Percentiles rank a stretch among this genome's conserved stretches.
phyloP scores from a whole-genome alignment of 2,329 filamentous ascomycete genomes.

The Elsinoe australis region DNA sequence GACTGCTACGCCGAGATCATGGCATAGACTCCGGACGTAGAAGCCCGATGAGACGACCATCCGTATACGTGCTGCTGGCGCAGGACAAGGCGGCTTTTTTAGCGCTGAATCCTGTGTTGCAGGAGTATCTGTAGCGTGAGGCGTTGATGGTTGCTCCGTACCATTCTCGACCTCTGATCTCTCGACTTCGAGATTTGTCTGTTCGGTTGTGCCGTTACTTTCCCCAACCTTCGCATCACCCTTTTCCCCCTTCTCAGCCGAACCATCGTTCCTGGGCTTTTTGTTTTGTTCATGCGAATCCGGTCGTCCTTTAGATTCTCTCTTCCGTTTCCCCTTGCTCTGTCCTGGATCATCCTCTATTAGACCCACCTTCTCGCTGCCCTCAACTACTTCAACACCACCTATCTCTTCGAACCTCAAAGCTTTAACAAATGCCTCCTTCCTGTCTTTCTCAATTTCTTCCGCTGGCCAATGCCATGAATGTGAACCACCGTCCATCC shows the following conservation, averaged over 20 bases:
- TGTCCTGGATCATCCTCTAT: conserved; percentile 18
- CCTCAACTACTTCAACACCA: conserved; percentile 30
- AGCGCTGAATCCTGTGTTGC: conserved; percentile 9
- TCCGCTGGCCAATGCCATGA: conserved; percentile 69
- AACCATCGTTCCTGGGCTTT: conserved; percentile 30
- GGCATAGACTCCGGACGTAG: conserved; percentile 89
- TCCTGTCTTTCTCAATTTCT: conserved; percentile 68
- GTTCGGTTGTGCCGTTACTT: neutral
- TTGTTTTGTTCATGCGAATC: conserved; percentile 26
- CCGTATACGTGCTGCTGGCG: conserved; percentile 71
- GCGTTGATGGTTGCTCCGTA: conserved; percentile 15
- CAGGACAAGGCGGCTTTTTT: conserved; percentile 24
- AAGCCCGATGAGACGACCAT: conserved; percentile 95
- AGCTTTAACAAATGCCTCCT: conserved; percentile 64
- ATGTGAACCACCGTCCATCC: conserved; percentile 73
- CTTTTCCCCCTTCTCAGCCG: conserved; percentile 19
- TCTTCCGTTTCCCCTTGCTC: conserved; percentile 29
- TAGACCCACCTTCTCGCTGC: conserved; percentile 15
- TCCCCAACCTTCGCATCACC: conserved; percentile 7
- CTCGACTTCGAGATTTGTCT: conserved; percentile 17
- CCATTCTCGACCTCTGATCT: conserved; percentile 13
- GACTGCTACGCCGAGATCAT: conserved; percentile 79
- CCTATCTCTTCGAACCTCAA: conserved; percentile 32
- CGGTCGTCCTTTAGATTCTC: conserved; percentile 19
- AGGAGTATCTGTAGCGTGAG: neutral